Conservation (phyloP, 345 rosid species). For the Sisymbrium altissimum region DNA sequence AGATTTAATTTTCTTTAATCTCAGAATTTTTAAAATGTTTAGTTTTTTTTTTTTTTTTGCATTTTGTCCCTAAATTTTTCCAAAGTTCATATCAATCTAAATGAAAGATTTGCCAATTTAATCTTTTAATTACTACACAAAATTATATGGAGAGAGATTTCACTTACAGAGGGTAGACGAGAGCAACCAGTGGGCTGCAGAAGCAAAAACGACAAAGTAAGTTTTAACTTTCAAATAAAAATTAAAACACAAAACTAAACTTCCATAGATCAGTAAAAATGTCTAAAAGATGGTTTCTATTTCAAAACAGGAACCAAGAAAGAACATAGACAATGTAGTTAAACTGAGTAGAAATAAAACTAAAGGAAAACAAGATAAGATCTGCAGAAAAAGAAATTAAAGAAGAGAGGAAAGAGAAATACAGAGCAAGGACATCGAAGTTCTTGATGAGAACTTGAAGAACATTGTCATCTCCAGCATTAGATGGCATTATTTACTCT, state of each 20-base stretch:
- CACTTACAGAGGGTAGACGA: constrained; percentile 91
- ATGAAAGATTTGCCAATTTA: neutral
- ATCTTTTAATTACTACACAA: neutral
- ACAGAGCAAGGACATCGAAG: constrained; percentile 94
- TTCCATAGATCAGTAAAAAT: constrained; percentile 4
- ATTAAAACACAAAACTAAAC: neutral
- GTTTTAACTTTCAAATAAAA: neutral
- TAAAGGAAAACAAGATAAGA: constrained; percentile 15
- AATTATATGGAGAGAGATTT: neutral
- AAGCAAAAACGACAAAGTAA: constrained; percentile 1
- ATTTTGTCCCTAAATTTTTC: neutral
- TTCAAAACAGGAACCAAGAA: neutral
- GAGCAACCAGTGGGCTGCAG: constrained; percentile 84
- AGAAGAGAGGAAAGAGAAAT: neutral
- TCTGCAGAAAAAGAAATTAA: neutral
- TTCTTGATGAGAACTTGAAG: constrained; percentile 68
- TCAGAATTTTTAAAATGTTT: neutral
- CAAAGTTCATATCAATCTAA: neutral
- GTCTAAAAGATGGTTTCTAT: neutral
- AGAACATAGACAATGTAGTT: constrained; percentile 15
- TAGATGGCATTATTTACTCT: constrained; percentile 35
- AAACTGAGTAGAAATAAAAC: neutral
- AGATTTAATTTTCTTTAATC: neutral
- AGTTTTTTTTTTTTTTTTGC: neutral
- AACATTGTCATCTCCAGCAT: constrained; percentile 68